These are phyloP conservation scores for Tricholoma flavovirens DNA, from an alignment of 768 basidiomycete genomes.

Conservation along the genomic window DNA sequence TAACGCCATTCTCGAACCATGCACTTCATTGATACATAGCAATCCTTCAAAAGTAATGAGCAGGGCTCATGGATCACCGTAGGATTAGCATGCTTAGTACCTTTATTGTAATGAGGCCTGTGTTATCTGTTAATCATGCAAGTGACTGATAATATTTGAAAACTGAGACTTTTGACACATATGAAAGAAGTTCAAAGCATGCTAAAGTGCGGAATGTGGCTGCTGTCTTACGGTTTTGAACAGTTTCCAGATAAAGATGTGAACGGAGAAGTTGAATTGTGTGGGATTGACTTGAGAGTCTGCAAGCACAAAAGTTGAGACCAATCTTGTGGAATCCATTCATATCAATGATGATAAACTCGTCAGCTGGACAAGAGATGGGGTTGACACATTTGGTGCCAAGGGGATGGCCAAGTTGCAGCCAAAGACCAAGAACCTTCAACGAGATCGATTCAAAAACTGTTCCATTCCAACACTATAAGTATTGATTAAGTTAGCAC, in stretches of 20 bases:
- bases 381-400: no score
- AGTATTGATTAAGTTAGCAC: neutral
- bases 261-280: constrained; percentile 17
- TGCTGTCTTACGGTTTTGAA: constrained; percentile 12
- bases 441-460: constrained; percentile 7
- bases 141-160: no score
- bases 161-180: no score
- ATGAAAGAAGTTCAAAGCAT: no score
- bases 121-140: constrained; percentile 10
- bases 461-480: constrained; percentile 8
- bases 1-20: constrained; percentile 17
- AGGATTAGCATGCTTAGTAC: neutral
- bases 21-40: constrained; percentile 15
- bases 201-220: constrained; percentile 15
- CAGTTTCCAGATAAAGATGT: constrained; percentile 16
- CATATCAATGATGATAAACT: constrained; percentile 17
- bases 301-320: no score
- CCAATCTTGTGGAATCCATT: constrained; percentile 18
- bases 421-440: no score
- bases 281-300: neutral
- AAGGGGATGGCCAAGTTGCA: no score
- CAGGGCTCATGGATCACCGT: neutral
- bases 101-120: neutral
- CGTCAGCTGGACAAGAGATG: constrained; percentile 11
- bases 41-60: no score